Conservation (phyloP, 176 grass and related monocot species). For the Phoenix roebelenii region DNA sequence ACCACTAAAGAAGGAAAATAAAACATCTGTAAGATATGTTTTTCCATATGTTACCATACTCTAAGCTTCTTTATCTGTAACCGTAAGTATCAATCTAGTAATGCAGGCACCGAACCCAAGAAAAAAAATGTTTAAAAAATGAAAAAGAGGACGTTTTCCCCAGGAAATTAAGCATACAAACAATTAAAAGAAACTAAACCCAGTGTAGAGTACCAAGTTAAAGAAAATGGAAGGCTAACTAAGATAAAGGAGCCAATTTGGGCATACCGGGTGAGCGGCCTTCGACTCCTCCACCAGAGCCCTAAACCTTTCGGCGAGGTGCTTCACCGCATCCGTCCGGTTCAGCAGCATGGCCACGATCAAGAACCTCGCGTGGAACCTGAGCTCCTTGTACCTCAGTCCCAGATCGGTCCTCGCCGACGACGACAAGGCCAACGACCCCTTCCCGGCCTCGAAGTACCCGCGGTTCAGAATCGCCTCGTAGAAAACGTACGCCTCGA, state of each 20-base stretch:
- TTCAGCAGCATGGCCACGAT: slow-evolving; percentile 73
- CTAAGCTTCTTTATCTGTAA: too few relatives aligned
- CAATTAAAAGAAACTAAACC: too few relatives aligned
- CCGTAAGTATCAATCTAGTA: too few relatives aligned
- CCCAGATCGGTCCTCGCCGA: slow-evolving; percentile 30
- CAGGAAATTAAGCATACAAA: too few relatives aligned
- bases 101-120: too few relatives aligned
- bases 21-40: too few relatives aligned
- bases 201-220: too few relatives aligned
- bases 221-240: background rate
- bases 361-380: slow-evolving; percentile 80
- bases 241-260: background rate
- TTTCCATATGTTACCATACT: too few relatives aligned
- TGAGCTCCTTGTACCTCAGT: slow-evolving; percentile 83
- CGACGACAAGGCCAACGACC: background rate
- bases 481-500: slow-evolving; percentile 96
- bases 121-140: too few relatives aligned
- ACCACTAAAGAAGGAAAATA: too few relatives aligned
- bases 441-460: slow-evolving; percentile 48
- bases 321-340: slow-evolving; percentile 52
- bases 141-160: too few relatives aligned
- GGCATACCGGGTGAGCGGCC: slow-evolving; percentile 59
- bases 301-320: slow-evolving; percentile 54
- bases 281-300: slow-evolving; percentile 72
- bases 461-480: slow-evolving; percentile 92